Evolutionary conservation across 2,329 filamentous ascomycete genomes (phyloP).

Genomic region (Pestalotiopsis sp.): DNA sequence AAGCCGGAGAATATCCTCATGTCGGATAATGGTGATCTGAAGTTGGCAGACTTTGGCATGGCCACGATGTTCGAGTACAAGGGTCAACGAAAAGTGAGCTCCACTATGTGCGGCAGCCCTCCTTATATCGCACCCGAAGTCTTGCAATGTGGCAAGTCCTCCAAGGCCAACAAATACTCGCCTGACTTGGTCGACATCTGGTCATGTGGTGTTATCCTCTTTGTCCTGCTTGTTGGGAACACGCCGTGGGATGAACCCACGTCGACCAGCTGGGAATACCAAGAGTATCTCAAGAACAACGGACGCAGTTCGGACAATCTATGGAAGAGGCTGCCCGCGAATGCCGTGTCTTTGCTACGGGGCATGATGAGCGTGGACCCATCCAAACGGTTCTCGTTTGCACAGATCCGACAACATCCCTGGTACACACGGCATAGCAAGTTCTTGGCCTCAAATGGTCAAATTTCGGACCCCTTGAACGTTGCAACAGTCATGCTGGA

Average conservation of each 20-base stretch:
- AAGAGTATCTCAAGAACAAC: constrained; percentile 79
- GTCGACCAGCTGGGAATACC: constrained; percentile 82
- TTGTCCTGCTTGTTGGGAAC: constrained; percentile 92
- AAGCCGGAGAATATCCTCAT: constrained; percentile 96
- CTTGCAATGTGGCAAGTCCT: constrained; percentile 52
- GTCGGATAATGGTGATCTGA: constrained; percentile 81
- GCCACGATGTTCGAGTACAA: constrained; percentile 92
- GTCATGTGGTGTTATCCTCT: constrained; percentile 98
- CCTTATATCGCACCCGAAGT: constrained; percentile 98
- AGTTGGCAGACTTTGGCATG: constrained; percentile 95
- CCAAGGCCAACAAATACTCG: constrained; percentile 64
- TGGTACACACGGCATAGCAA: constrained; percentile 90
- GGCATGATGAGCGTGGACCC: constrained; percentile 91
- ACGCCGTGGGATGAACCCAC: constrained; percentile 98
- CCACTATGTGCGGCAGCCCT: constrained; percentile 91
- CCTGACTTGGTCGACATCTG: constrained; percentile 90
- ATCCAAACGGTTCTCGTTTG: constrained; percentile 76
- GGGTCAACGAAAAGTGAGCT: constrained; percentile 78
- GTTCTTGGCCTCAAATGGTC: constrained; percentile 74
- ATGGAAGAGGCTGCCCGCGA: constrained; percentile 77
- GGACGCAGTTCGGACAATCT: constrained; percentile 84
- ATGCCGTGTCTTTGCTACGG: constrained; percentile 79
- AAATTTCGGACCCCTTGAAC: constrained; percentile 75
- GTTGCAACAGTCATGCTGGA: constrained; percentile 96
- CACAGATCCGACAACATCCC: constrained; percentile 85